phyloP scores from a whole-genome alignment of 768 basidiomycete species.

The Epithele typhae region DNA sequence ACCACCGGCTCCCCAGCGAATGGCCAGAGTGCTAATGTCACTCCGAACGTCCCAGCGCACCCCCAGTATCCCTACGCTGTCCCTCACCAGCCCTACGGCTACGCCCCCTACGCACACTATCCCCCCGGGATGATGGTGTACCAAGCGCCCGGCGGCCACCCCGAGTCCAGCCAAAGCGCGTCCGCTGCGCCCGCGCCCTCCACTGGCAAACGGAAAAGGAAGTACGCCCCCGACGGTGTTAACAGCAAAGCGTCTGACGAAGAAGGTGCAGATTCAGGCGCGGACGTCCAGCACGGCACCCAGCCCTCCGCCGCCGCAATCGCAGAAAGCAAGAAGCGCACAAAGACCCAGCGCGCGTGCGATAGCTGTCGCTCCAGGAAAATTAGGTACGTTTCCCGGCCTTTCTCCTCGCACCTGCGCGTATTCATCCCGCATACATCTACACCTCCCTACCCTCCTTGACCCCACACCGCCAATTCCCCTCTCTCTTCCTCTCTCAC shows the following conservation, averaged over 20 bases:
- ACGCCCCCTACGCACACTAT: constrained; percentile 56
- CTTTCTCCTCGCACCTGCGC: constrained; percentile 1
- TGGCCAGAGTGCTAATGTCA: constrained; percentile 30
- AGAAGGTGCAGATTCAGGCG: constrained; percentile 43
- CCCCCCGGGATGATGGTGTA: constrained; percentile 67
- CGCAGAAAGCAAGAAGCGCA: constrained; percentile 75
- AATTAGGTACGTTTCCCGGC: constrained; percentile 52
- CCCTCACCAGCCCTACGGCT: constrained; percentile 49
- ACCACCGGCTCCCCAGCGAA: constrained; percentile 31
- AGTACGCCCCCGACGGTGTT: constrained; percentile 23
- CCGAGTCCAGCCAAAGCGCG: constrained; percentile 28
- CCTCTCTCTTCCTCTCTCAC: too few species aligned
- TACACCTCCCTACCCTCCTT: not conserved
- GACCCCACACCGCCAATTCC: not conserved
- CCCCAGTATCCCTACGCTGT: constrained; percentile 53
- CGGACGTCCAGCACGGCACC: constrained; percentile 33
- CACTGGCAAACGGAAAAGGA: constrained; percentile 62
- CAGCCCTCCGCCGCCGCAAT: constrained; percentile 13
- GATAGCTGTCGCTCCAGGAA: constrained; percentile 89
- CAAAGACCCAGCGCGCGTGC: constrained; percentile 90
- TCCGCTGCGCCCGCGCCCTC: constrained; percentile 28
- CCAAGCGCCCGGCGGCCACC: constrained; percentile 35
- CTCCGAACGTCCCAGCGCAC: constrained; percentile 36
- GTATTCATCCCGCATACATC: constrained; percentile 2
- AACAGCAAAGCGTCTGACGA: constrained; percentile 45